Conservation (phyloP, 108 stramenopile genomes). For the Fragilaria crotonensis region DNA sequence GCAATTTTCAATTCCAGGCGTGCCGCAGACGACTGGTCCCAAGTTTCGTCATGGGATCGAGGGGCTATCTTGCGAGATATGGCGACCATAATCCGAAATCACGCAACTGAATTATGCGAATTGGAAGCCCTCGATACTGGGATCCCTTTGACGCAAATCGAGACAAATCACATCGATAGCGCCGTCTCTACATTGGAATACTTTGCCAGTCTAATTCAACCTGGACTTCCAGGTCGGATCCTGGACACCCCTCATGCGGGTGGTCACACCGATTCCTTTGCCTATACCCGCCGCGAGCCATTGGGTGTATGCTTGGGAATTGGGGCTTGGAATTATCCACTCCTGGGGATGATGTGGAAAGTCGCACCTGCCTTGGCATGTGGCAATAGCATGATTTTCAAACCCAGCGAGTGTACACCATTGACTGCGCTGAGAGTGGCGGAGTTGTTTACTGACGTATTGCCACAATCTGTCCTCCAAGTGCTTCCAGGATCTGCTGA, state of each 20-base stretch:
- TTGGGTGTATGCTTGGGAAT: conserved; percentile 75
- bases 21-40: conserved; percentile 5
- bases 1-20: conserved; percentile 1
- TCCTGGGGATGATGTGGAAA: conserved; percentile 78
- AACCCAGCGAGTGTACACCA: conserved; percentile 75
- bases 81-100: not conserved
- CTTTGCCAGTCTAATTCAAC: conserved; percentile 35
- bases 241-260: not conserved
- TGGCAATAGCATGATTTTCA: conserved; percentile 74
- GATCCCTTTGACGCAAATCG: conserved; percentile 9
- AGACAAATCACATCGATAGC: conserved; percentile 15
- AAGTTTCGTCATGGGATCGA: not conserved
- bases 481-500: conserved; percentile 57
- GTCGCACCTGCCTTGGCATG: conserved; percentile 75
- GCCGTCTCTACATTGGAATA: conserved; percentile 33
- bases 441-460: conserved; percentile 44
- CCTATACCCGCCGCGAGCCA: conserved; percentile 54
- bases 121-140: conserved; percentile 15
- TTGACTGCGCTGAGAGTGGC: conserved; percentile 41
- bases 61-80: conserved; percentile 3
- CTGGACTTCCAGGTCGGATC: conserved; percentile 19
- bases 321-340: conserved; percentile 90
- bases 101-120: conserved; percentile 1
- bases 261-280: conserved; percentile 1
- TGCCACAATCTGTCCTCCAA: conserved; percentile 73